phyloP scores from a whole-genome alignment of 169 alveolate species.

The Plasmodium cynomolgi region DNA sequence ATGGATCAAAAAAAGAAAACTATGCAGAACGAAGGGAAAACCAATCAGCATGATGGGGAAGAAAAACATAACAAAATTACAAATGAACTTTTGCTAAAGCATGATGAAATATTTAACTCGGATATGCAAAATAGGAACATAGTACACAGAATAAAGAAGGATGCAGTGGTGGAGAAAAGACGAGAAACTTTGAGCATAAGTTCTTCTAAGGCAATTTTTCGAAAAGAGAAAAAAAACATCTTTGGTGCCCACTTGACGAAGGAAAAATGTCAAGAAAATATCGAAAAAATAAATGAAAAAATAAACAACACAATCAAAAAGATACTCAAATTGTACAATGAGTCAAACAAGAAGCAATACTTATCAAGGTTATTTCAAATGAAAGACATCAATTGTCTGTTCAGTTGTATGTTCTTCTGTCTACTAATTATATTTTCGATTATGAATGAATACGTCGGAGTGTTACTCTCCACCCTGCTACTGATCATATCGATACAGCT shows the following conservation, averaged over 20 bases:
- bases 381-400: slow-evolving; percentile 58
- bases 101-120: neutral
- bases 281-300: slow-evolving; percentile 50
- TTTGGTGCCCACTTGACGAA: slow-evolving; percentile 15
- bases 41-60: neutral
- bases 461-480: slow-evolving; percentile 26
- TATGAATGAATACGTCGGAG: slow-evolving; percentile 46
- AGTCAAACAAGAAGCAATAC: slow-evolving; percentile 61
- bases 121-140: neutral
- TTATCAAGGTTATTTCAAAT: slow-evolving; percentile 53
- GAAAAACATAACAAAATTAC: neutral
- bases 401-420: slow-evolving; percentile 66
- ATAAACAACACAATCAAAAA: slow-evolving; percentile 32
- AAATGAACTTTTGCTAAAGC: neutral
- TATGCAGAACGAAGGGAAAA: slow-evolving; percentile 1
- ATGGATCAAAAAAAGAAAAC: slow-evolving; percentile 9
- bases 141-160: neutral
- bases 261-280: slow-evolving; percentile 22
- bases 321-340: slow-evolving; percentile 11
- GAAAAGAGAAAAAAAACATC: neutral
- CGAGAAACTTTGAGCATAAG: neutral
- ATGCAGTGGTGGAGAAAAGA: neutral
- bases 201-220: neutral
- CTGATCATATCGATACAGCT: slow-evolving; percentile 54
- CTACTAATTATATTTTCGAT: slow-evolving; percentile 45